Percentiles rank a stretch among this genome's conserved stretches.
Evolutionary conservation across 176 grass and related monocot genomes (phyloP).

Genomic region (Phragmites australis): DNA sequence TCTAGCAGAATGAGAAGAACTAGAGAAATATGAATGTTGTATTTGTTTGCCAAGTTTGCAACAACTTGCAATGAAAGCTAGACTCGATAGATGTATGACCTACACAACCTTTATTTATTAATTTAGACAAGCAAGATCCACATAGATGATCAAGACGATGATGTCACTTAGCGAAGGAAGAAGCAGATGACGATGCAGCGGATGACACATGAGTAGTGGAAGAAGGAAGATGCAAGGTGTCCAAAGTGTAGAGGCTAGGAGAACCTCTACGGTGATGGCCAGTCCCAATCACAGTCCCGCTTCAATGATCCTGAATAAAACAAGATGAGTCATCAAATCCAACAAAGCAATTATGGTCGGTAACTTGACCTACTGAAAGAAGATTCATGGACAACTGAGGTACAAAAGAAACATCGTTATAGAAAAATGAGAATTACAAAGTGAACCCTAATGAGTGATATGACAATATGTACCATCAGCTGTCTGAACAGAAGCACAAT

Average conservation of each 20-base stretch:
- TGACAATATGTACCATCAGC: neutral
- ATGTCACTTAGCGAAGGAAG: neutral
- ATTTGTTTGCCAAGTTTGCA: neutral
- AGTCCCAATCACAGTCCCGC: too few species aligned
- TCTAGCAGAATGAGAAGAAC: neutral
- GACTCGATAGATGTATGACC: neutral
- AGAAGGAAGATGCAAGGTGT: neutral
- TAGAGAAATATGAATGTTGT: neutral
- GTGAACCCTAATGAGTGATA: neutral
- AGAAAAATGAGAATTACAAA: neutral
- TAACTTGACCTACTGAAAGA: neutral
- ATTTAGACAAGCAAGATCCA: neutral
- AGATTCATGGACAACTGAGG: neutral
- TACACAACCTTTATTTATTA: neutral
- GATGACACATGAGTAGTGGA: too few species aligned
- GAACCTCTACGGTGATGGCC: too few species aligned
- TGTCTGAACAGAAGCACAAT: neutral
- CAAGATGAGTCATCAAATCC: neutral
- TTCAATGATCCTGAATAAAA: neutral
- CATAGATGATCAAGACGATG: neutral
- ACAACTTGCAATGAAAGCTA: neutral
- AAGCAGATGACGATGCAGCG: too few species aligned
- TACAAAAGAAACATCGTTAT: neutral
- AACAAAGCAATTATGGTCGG: too few species aligned
- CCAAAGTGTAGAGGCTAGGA: too few species aligned